Evolutionary conservation across 2,329 filamentous ascomycete genomes (phyloP).

Genomic region (Curvularia sp.): DNA sequence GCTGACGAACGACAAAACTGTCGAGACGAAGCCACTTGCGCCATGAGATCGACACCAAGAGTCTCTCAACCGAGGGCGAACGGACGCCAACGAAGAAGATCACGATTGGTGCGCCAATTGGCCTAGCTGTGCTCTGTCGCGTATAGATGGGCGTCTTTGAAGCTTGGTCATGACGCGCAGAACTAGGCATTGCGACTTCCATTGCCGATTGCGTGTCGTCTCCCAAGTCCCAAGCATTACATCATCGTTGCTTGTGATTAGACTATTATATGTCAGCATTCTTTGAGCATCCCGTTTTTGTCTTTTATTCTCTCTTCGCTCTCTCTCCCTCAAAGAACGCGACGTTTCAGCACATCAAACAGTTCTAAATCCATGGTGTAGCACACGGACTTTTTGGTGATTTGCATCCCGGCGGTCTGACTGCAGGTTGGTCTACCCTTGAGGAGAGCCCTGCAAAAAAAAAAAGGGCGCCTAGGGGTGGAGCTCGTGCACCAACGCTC

Average conservation of each 20-base stretch:
- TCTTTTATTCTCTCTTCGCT: neutral
- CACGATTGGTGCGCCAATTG: slow-evolving; percentile 31
- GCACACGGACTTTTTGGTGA: slow-evolving; percentile 7
- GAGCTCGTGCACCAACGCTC: slow-evolving; percentile 17
- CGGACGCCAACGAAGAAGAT: slow-evolving; percentile 36
- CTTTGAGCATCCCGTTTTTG: neutral
- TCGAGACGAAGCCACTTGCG: slow-evolving; percentile 28
- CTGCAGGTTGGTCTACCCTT: slow-evolving; percentile 13
- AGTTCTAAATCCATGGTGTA: slow-evolving; percentile 6
- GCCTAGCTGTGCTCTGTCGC: slow-evolving; percentile 15
- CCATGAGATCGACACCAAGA: slow-evolving; percentile 40
- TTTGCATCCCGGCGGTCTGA: slow-evolving; percentile 5
- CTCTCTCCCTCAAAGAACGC: neutral
- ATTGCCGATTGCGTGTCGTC: slow-evolving; percentile 17
- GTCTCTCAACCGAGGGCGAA: slow-evolving; percentile 38
- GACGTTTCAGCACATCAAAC: neutral
- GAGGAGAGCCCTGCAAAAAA: slow-evolving; percentile 13
- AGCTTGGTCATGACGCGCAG: slow-evolving; percentile 29
- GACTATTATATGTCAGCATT: slow-evolving; percentile 1
- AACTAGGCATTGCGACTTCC: slow-evolving; percentile 17
- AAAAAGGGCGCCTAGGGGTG: slow-evolving; percentile 10
- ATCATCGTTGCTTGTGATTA: slow-evolving; percentile 23
- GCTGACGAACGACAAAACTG: slow-evolving; percentile 35
- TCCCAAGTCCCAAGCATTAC: slow-evolving; percentile 29
- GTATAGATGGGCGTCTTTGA: slow-evolving; percentile 24